Conservation (phyloP, 1,284 basidiomycete genomes). For the Cryptococcus sp. region DNA sequence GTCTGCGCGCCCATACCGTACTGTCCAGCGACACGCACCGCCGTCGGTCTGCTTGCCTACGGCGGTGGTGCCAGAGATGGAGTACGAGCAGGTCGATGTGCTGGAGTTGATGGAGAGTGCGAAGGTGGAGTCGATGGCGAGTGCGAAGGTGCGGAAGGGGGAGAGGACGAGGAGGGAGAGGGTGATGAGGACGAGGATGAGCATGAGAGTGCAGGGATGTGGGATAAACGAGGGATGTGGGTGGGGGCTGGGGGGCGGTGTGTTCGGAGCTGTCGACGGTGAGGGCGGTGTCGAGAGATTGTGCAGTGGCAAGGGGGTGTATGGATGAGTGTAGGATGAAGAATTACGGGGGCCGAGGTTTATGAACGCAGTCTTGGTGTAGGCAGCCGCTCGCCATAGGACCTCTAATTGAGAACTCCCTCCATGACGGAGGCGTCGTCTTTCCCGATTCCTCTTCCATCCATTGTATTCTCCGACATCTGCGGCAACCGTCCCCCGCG, state of each 20-base stretch:
- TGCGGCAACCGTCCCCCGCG: no score
- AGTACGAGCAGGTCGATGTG: neutral
- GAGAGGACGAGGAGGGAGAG: neutral
- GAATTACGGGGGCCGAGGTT: neutral
- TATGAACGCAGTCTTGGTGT: no score
- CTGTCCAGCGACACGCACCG: conserved; percentile 39
- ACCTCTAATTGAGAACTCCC: no score
- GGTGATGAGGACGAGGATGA: neutral
- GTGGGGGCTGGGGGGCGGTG: neutral
- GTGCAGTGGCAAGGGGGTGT: neutral
- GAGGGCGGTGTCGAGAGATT: neutral
- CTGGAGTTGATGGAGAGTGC: neutral
- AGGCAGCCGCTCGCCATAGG: no score
- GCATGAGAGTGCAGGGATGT: neutral
- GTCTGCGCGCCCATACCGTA: conserved; percentile 32
- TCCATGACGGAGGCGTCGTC: no score
- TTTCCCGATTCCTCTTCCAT: no score
- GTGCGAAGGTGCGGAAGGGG: neutral
- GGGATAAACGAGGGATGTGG: neutral
- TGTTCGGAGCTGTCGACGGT: neutral
- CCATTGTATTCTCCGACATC: no score
- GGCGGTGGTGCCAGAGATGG: neutral
- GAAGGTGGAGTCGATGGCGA: neutral
- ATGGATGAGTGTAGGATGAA: neutral
- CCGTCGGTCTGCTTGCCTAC: conserved; percentile 2